Evolutionary conservation across 2,329 filamentous ascomycete species (phyloP).

Genomic region (Penicillium expansum): DNA sequence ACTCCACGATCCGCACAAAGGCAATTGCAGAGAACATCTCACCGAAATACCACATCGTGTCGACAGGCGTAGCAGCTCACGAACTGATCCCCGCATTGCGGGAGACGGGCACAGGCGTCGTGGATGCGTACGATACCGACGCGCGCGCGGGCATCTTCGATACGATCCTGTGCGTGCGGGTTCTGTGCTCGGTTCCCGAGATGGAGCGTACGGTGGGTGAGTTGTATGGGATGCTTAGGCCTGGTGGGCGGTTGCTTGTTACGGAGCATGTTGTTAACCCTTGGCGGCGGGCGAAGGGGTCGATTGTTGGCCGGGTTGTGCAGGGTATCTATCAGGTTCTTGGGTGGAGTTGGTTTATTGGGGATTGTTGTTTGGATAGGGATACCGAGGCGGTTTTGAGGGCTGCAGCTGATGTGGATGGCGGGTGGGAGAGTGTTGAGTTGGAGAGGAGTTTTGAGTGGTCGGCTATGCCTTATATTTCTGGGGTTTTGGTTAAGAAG

Average conservation of each 20-base stretch:
- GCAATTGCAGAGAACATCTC: conserved; percentile 43
- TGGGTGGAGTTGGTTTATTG: conserved; percentile 54
- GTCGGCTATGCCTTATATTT: conserved; percentile 42
- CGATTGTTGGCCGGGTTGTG: conserved; percentile 43
- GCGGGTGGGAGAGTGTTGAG: conserved; percentile 50
- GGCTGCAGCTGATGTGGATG: conserved; percentile 42
- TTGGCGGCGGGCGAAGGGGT: conserved; percentile 48
- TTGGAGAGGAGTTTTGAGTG: conserved; percentile 43
- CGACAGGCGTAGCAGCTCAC: conserved; percentile 48
- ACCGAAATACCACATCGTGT: conserved; percentile 51
- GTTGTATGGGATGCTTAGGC: conserved; percentile 52
- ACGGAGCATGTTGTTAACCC: conserved; percentile 57
- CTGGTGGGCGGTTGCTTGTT: conserved; percentile 55
- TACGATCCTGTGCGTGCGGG: conserved; percentile 54
- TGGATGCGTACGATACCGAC: conserved; percentile 17
- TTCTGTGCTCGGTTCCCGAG: conserved; percentile 55
- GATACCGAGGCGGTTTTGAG: conserved; percentile 48
- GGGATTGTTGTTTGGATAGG: conserved; percentile 51
- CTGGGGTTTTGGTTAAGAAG: conserved; percentile 43
- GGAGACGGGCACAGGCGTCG: conserved; percentile 29
- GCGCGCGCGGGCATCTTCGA: conserved; percentile 49
- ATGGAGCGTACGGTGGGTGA: conserved; percentile 46
- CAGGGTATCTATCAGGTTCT: conserved; percentile 48
- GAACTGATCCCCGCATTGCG: conserved; percentile 42
- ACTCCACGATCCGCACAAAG: conserved; percentile 44